Base-by-base conservation (phyloP, 306 rosid species). In the Lagenaria siceraria region DNA sequence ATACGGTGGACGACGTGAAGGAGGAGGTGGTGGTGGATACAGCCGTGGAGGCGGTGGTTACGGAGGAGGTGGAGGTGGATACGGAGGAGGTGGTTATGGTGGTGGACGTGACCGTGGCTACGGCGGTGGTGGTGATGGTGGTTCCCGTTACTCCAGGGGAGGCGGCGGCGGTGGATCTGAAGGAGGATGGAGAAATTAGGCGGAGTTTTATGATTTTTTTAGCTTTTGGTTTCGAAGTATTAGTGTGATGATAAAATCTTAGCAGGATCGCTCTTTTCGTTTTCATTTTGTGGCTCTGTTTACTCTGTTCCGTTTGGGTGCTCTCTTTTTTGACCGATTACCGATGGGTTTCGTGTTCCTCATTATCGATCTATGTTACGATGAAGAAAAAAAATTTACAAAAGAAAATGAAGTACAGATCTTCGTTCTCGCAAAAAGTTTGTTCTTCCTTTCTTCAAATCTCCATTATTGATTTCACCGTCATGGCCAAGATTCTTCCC, bases 141-240 rank as follows among this genome's bases (percentile, higher is more conserved):
- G 96, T 0, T 27, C 80, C 0, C 83, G 91, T 0, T 75, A 86
- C 83, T 79, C 86, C 0, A 78, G 92, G 5, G 86, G 95, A 0
- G 85, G 91, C 0, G 96, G 78, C 0, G 97, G 78, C 0, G 92
- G 97, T 8, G 97, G 78, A 6, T 80, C 93, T 6, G 91, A 88
- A 0, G 96, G 91, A 0, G 89, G 56, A 84, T 94, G 98, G 98
- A 90, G 98, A 82, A 90, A 15, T 61, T 89, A 87, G 74, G 15
- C 21, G 4, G 25, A 0, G 11, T 0, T 0, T 43, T 69, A 22
- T 24, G 19, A 70, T 13, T 51, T 24, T 56, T 49, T 9, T 40
- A 42, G 22, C 6, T 48, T 46, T 43, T 29, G 24, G 43, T 3
- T 51, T 46, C 6, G 22, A 40, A 48, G 21, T 71, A 25, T 27